Conservation (phyloP, 2,329 filamentous ascomycete species). For the Xylaria sp. region DNA sequence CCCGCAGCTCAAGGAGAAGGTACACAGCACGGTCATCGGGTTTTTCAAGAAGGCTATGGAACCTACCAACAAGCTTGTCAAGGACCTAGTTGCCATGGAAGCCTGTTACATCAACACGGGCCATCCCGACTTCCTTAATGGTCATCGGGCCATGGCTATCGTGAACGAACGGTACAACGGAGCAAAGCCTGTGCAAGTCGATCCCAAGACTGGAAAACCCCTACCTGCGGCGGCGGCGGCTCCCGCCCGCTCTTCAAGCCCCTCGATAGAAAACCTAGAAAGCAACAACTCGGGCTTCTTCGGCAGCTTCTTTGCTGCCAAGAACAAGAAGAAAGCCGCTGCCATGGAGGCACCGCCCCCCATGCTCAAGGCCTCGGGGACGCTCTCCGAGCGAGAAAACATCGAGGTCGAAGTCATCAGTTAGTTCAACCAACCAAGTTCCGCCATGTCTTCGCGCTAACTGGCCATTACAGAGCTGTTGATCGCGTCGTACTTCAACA, state of each 20-base stretch:
- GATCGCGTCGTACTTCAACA: slow-evolving; percentile 97
- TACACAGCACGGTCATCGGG: slow-evolving; percentile 85
- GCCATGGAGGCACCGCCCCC: slow-evolving; percentile 96
- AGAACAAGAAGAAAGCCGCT: slow-evolving; percentile 99
- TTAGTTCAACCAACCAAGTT: slow-evolving; percentile 51
- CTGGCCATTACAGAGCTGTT: slow-evolving; percentile 69
- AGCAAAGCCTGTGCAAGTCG: slow-evolving; percentile 86
- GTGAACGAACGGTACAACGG: slow-evolving; percentile 90
- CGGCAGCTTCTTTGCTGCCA: slow-evolving; percentile 96
- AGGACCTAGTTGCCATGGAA: slow-evolving; percentile 93
- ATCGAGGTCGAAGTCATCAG: slow-evolving; percentile 99
- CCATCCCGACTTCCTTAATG: slow-evolving; percentile 96
- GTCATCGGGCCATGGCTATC: slow-evolving; percentile 96
- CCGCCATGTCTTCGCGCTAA: slow-evolving; percentile 11
- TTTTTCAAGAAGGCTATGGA: slow-evolving; percentile 99
- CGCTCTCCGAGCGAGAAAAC: slow-evolving; percentile 87
- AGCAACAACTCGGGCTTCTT: slow-evolving; percentile 80
- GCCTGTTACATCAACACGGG: slow-evolving; percentile 97
- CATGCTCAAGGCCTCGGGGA: slow-evolving; percentile 91
- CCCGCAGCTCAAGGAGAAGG: slow-evolving; percentile 93
- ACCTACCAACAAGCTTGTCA: slow-evolving; percentile 95
- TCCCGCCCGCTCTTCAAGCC: slow-evolving; percentile 75
- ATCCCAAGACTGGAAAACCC: slow-evolving; percentile 98
- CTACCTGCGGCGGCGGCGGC: slow-evolving; percentile 65
- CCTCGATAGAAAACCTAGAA: slow-evolving; percentile 60